Percentiles rank a stretch among this genome's conserved stretches.
phyloP scores from a whole-genome alignment of 1,284 basidiomycete genomes.

The Chondrostereum purpureum region DNA sequence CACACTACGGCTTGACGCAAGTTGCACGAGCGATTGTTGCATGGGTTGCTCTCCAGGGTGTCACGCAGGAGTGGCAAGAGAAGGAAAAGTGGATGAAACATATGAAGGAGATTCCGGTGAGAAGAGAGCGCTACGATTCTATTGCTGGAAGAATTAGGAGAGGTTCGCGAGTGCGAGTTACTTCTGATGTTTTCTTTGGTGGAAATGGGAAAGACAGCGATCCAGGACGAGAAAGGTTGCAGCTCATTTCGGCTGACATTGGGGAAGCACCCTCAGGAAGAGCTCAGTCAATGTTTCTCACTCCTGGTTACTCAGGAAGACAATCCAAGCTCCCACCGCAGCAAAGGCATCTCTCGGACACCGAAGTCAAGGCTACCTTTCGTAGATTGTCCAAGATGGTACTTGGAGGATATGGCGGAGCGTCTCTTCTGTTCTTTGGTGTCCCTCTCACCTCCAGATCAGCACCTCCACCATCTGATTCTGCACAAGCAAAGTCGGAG shows the following conservation, averaged over 20 bases:
- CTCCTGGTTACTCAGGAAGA: conserved; percentile 10
- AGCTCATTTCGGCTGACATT: conserved; percentile 68
- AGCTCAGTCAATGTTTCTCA: conserved; percentile 16
- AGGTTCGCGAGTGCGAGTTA: conserved; percentile 57
- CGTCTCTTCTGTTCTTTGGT: conserved; percentile 73
- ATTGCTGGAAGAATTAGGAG: conserved; percentile 25
- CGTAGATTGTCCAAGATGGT: conserved; percentile 74
- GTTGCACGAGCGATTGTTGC: conserved; percentile 63
- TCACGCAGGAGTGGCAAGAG: conserved; percentile 74
- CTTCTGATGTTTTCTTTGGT: conserved; percentile 60
- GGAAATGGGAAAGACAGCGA: no score
- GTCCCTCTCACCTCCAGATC: conserved; percentile 34
- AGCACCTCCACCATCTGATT: conserved; percentile 21
- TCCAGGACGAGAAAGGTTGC: no score
- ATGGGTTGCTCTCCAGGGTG: conserved; percentile 72
- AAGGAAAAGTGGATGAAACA: conserved; percentile 56
- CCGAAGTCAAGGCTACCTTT: conserved; percentile 58
- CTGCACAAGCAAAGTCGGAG: conserved; percentile 40
- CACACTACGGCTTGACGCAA: conserved; percentile 55
- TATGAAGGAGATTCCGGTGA: conserved; percentile 60
- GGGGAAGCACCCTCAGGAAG: conserved; percentile 41
- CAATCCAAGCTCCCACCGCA: conserved; percentile 19
- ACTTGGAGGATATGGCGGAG: conserved; percentile 73
- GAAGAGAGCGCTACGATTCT: conserved; percentile 31
- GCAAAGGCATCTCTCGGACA: conserved; percentile 27